Conservation (phyloP, 2,329 filamentous ascomycete genomes). For the Acrodontium crateriforme region DNA sequence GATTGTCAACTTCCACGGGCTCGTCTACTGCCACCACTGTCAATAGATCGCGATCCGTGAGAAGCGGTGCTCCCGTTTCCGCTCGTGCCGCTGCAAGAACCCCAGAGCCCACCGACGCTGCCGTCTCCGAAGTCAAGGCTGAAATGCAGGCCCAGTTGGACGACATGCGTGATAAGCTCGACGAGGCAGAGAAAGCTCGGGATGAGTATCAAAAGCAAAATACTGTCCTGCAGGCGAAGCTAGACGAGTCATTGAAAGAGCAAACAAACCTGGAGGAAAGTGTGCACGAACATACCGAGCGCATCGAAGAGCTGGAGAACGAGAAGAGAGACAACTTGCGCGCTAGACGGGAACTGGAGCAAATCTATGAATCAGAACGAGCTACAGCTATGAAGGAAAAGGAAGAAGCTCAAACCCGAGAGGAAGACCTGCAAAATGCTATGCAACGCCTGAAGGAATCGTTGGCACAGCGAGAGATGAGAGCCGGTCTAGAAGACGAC, state of each 20-base stretch:
- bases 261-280: conserved; percentile 79
- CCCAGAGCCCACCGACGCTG: conserved; percentile 24
- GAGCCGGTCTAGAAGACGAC: conserved; percentile 36
- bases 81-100: conserved; percentile 58
- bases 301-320: conserved; percentile 64
- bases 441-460: conserved; percentile 88
- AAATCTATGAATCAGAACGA: conserved; percentile 81
- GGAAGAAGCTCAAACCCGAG: conserved; percentile 68
- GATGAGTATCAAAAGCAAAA: conserved; percentile 53
- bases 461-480: conserved; percentile 58
- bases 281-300: conserved; percentile 73
- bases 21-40: conserved; percentile 10
- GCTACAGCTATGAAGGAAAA: conserved; percentile 81
- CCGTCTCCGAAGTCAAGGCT: conserved; percentile 49
- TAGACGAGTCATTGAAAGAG: conserved; percentile 74
- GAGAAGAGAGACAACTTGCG: conserved; percentile 73
- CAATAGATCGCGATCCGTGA: conserved; percentile 45
- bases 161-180: conserved; percentile 69
- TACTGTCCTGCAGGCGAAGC: conserved; percentile 67
- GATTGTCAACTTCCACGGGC: conserved; percentile 4
- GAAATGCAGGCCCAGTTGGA: conserved; percentile 68
- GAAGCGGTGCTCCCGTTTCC: conserved; percentile 51
- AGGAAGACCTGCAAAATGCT: conserved; percentile 80
- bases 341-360: conserved; percentile 81
- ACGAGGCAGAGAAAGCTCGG: conserved; percentile 76